A percentile compares a stretch with the other conserved stretches of the same genome.
phyloP scores from a whole-genome alignment of 2,329 filamentous ascomycete genomes.

The Madurella fahalii region DNA sequence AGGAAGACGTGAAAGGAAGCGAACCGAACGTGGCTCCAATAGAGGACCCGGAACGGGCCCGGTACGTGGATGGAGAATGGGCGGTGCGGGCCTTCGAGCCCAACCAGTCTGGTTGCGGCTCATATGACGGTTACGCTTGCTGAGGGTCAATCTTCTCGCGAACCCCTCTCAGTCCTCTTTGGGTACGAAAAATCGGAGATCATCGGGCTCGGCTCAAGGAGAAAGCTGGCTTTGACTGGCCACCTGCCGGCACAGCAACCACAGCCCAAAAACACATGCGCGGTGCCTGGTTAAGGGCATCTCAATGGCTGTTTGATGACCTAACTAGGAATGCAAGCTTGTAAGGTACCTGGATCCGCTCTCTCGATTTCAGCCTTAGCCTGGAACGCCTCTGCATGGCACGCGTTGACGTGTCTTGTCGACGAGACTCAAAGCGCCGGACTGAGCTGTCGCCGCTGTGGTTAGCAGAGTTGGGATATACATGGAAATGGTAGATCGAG shows the following conservation, averaged over 20 bases:
- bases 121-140: slow-evolving; percentile 13
- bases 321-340: slow-evolving; percentile 10
- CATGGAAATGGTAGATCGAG: slow-evolving; percentile 4
- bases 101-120: slow-evolving; percentile 26
- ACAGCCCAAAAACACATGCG: slow-evolving; percentile 1
- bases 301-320: slow-evolving; percentile 14
- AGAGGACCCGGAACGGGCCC: slow-evolving; percentile 14
- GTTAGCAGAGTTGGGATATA: slow-evolving; percentile 9
- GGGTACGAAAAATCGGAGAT: slow-evolving; percentile 20
- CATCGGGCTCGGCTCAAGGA: slow-evolving; percentile 12
- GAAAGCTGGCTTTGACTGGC: slow-evolving; percentile 9
- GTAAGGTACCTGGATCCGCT: slow-evolving; percentile 14
- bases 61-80: slow-evolving; percentile 20
- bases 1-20: slow-evolving; percentile 29
- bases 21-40: slow-evolving; percentile 39
- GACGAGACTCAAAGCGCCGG: not conserved
- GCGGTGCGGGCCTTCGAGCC: slow-evolving; percentile 25
- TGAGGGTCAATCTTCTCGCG: slow-evolving; percentile 3
- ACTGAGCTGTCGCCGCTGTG: slow-evolving; percentile 9
- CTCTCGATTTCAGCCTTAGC: slow-evolving; percentile 6
- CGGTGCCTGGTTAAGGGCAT: slow-evolving; percentile 10
- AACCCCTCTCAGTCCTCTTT: slow-evolving; percentile 12
- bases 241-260: not conserved
- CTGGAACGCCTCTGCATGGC: slow-evolving; percentile 13
- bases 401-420: slow-evolving; percentile 21